Evolutionary conservation across 768 basidiomycete species (phyloP).

Genomic region (Boletus rufocinnamomeus): DNA sequence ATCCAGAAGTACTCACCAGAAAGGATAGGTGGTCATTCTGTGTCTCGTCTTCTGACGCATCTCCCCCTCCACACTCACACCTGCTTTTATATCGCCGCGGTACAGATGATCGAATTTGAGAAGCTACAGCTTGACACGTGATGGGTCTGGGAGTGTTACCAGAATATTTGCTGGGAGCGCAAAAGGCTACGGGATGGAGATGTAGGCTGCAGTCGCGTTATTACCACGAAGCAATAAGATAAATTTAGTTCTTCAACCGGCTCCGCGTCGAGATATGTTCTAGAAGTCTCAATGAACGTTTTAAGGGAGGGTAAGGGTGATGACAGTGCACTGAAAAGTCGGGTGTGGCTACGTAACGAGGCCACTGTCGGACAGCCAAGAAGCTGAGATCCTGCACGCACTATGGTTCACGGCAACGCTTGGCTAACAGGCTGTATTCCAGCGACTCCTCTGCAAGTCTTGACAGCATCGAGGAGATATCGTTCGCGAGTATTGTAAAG

Average conservation of each 20-base stretch:
- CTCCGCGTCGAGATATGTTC: slow-evolving; percentile 1
- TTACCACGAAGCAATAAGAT: slow-evolving; percentile 6
- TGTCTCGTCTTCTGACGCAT: slow-evolving; percentile 13
- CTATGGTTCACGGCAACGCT: slow-evolving; percentile 7
- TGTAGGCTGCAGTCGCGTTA: slow-evolving; percentile 1
- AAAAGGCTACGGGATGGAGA: slow-evolving; percentile 24
- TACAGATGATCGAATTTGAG: slow-evolving; percentile 2
- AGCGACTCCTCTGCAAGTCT: neutral
- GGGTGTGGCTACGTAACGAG: slow-evolving; percentile 16
- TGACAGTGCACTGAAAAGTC: slow-evolving; percentile 2
- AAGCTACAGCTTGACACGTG: slow-evolving; percentile 16
- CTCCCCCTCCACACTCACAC: neutral
- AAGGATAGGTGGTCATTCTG: slow-evolving; percentile 33
- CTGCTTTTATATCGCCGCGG: slow-evolving; percentile 22
- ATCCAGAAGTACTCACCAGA: slow-evolving; percentile 29
- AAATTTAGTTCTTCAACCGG: slow-evolving; percentile 3
- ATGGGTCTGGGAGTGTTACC: neutral
- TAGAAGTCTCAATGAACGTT: slow-evolving; percentile 8
- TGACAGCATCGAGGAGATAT: neutral
- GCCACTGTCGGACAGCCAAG: neutral
- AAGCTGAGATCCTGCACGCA: slow-evolving; percentile 5
- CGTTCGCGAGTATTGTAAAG: neutral
- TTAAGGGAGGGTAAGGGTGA: neutral
- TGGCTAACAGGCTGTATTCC: slow-evolving; percentile 8
- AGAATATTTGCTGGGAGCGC: slow-evolving; percentile 6